These are phyloP conservation scores for Cladophialophora bantiana DNA, from an alignment of 2,329 filamentous ascomycete genomes.

Conservation along the genomic window DNA sequence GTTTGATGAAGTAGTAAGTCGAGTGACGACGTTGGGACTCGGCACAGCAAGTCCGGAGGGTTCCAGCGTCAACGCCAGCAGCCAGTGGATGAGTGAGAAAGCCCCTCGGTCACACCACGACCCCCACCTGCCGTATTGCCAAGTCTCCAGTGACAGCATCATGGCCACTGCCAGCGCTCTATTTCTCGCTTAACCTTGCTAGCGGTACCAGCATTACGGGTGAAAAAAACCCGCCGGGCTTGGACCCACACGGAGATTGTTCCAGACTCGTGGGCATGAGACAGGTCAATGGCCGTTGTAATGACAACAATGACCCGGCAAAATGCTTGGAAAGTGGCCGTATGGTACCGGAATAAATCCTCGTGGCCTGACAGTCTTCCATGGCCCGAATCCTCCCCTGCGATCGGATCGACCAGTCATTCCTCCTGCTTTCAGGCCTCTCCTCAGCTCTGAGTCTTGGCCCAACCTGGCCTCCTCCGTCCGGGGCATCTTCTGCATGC, in stretches of 20 bases:
- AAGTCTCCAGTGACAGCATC: slow-evolving; percentile 1
- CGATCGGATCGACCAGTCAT: slow-evolving; percentile 12
- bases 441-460: background rate
- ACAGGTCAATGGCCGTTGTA: slow-evolving; percentile 26
- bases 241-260: slow-evolving; percentile 14
- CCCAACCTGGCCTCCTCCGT: background rate
- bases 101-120: slow-evolving; percentile 31
- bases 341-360: background rate
- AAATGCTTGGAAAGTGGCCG: background rate
- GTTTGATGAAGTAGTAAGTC: slow-evolving; percentile 27
- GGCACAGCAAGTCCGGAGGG: slow-evolving; percentile 18
- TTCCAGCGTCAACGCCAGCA: background rate
- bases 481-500: background rate
- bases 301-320: slow-evolving; percentile 16
- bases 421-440: slow-evolving; percentile 6
- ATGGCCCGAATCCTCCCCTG: background rate
- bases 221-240: slow-evolving; percentile 1
- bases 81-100: slow-evolving; percentile 21
- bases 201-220: slow-evolving; percentile 22
- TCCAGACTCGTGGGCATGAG: slow-evolving; percentile 34
- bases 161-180: slow-evolving; percentile 1
- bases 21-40: slow-evolving; percentile 26
- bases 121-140: slow-evolving; percentile 29
- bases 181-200: slow-evolving; percentile 13
- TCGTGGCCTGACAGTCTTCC: slow-evolving; percentile 18